Base-by-base conservation (phyloP, 2,329 filamentous ascomycete genomes). In the Aspergillus ochraceoroseus region DNA sequence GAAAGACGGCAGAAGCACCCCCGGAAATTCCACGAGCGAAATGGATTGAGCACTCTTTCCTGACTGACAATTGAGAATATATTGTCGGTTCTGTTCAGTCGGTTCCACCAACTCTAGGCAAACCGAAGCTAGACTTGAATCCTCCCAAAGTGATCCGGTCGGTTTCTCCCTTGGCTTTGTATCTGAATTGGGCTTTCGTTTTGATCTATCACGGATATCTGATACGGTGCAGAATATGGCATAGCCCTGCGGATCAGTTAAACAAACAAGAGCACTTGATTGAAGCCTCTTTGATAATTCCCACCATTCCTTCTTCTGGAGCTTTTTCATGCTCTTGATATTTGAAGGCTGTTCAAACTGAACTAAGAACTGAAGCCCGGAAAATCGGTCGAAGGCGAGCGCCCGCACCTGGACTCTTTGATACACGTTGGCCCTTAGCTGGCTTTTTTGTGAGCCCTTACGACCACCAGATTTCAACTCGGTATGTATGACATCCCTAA, bases 21-120 rank as follows among this genome's bases (percentile, higher is more conserved):
- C 75, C 0, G 79, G 80, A 41, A 83, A 82, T 47, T 83, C 80
- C 1, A 83, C 67, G 1, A 83, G 64, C 2, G 55, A 53, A 3
- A 62, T 31, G 4, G 44, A 36, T 1, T 35, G 41, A 20, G 30
- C 31, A 1, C 30, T 34, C 31, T 27, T 6, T 32, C 17, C 5
- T 18, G 23, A 5, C 25, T 37, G 32, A 42, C 33, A 23, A 46
- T 52, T 12, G 51, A 46, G 7, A 56, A 45, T 22, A 55, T 47
- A 32, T 46, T 49, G 22, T 41, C 41, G 23, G 34, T 35, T 11
- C 42, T 52, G 33, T 3, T 64, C 53, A 11, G 58, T 43, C 7
- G 44, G 43, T 49, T 56, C 58, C 9, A 59, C 56, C 19, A 63
- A 19, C 35, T 51, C 44, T 32, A 65, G 43, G 5, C 49, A 33